These are phyloP conservation scores for Starmerella riodocensis DNA, from an alignment of 805 yeast genomes.

Conservation along the genomic window DNA sequence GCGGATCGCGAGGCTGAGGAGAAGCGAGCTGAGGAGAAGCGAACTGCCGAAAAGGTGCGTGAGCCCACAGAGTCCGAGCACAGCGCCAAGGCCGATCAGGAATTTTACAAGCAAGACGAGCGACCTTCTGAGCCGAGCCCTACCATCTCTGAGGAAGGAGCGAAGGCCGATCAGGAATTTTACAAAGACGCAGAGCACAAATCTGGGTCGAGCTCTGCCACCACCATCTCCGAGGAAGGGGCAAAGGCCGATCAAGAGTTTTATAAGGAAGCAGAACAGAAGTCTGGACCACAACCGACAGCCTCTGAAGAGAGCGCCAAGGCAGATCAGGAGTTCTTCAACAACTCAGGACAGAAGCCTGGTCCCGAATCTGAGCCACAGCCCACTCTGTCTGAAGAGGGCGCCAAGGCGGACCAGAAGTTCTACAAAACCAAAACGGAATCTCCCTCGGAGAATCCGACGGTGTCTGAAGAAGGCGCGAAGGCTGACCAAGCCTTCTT, in stretches of 20 bases:
- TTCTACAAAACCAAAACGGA: not conserved
- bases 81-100: conserved; percentile 5
- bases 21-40: not conserved
- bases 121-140: not conserved
- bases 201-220: too few relatives aligned
- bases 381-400: conserved; percentile 6
- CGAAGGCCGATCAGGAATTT: not conserved
- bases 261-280: not conserved
- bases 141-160: not conserved
- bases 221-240: conserved; percentile 14
- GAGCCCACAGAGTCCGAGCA: conserved; percentile 7
- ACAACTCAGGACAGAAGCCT: not conserved
- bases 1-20: conserved; percentile 5
- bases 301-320: not conserved
- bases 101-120: not conserved
- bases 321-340: not conserved
- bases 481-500: conserved; percentile 11
- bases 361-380: conserved; percentile 3
- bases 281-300: not conserved
- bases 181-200: not conserved
- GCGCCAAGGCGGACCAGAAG: conserved; percentile 5
- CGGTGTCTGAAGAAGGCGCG: conserved; percentile 8
- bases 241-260: conserved; percentile 15
- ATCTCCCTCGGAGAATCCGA: not conserved
- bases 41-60: not conserved